Evolutionary conservation across 345 rosid genomes (phyloP).

Genomic region (Luvunga scandens): DNA sequence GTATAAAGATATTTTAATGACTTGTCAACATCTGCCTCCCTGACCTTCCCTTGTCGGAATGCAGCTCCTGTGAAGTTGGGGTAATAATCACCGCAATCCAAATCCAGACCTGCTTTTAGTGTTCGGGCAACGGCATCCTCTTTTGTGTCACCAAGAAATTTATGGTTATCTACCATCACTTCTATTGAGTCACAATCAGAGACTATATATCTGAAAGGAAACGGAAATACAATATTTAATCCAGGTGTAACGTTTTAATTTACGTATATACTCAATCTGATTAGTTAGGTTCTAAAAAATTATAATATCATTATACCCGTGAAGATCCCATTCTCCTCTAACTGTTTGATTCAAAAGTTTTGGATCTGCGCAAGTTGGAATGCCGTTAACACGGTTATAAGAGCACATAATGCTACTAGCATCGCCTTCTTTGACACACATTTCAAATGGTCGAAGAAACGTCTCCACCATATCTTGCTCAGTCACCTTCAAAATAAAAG

Average conservation of each 20-base stretch:
- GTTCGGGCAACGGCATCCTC: slow-evolving; percentile 58
- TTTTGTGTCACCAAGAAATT: slow-evolving; percentile 37
- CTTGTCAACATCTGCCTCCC: slow-evolving; percentile 32
- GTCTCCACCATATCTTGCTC: slow-evolving; percentile 41
- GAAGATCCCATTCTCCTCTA: slow-evolving; percentile 51
- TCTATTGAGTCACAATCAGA: slow-evolving; percentile 53
- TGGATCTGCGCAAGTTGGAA: slow-evolving; percentile 48
- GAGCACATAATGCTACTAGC: slow-evolving; percentile 55
- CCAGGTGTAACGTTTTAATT: not conserved
- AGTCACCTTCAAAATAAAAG: slow-evolving; percentile 19
- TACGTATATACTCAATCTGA: not conserved
- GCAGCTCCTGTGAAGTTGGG: slow-evolving; percentile 29
- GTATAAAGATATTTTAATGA: slow-evolving; percentile 32
- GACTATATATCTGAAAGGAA: slow-evolving; percentile 42
- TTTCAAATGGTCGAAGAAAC: slow-evolving; percentile 32
- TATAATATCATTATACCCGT: slow-evolving; percentile 31
- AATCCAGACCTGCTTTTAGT: slow-evolving; percentile 66
- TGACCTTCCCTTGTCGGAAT: slow-evolving; percentile 40
- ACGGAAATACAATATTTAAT: not conserved
- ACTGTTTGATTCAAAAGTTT: slow-evolving; percentile 34
- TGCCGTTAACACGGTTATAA: slow-evolving; percentile 39
- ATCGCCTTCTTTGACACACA: slow-evolving; percentile 49
- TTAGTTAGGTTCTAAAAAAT: not conserved
- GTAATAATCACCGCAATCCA: slow-evolving; percentile 61
- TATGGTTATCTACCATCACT: slow-evolving; percentile 45